These are phyloP conservation scores for Hsuehochloa calcarea DNA, from an alignment of 176 grass and related monocot genomes.

Conservation along the genomic window DNA sequence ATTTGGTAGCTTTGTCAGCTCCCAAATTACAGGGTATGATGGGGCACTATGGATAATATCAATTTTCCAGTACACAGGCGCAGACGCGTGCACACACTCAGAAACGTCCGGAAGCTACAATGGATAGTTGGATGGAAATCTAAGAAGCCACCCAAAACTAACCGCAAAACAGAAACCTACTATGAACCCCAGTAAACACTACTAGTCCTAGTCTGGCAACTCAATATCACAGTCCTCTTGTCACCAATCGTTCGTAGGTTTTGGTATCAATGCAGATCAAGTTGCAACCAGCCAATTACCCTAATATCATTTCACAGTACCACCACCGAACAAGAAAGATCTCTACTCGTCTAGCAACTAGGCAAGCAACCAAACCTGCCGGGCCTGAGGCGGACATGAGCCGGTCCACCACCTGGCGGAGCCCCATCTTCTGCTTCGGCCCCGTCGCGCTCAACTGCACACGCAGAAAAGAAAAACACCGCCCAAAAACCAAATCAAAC, in stretches of 20 bases:
- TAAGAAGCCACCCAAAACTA: not conserved
- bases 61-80: not conserved
- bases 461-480: not conserved
- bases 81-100: not conserved
- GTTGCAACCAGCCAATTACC: not conserved
- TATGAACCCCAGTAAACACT: not conserved
- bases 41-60: not conserved
- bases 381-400: slow-evolving; percentile 58
- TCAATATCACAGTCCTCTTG: not conserved
- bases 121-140: not conserved
- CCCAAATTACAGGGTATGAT: not conserved
- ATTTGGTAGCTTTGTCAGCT: not conserved
- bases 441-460: slow-evolving; percentile 53
- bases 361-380: slow-evolving; percentile 44
- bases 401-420: slow-evolving; percentile 58
- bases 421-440: slow-evolving; percentile 62
- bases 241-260: not conserved
- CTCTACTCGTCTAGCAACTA: not conserved
- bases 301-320: not conserved
- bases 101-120: not conserved
- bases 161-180: not conserved
- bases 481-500: slow-evolving; percentile 23
- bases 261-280: not conserved
- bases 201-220: not conserved
- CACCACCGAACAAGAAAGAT: slow-evolving; percentile 6